Percentiles rank a stretch among this genome's conserved stretches.
These are phyloP conservation scores for Penicillium canariense DNA, from an alignment of 495 filamentous ascomycete genomes.

Conservation along the genomic window DNA sequence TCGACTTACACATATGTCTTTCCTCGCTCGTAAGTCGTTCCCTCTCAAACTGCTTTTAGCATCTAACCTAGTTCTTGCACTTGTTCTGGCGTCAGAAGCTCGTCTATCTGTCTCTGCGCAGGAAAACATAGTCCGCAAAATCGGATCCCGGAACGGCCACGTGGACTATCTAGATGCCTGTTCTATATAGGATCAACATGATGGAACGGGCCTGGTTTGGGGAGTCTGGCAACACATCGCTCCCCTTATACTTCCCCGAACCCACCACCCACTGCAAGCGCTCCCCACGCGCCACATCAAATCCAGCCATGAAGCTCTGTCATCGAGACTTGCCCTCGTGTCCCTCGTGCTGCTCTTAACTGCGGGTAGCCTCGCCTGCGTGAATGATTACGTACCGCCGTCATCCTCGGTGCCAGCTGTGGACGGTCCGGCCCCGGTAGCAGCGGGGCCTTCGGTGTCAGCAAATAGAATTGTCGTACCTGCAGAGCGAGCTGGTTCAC, in stretches of 20 bases:
- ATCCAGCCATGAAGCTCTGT: slow-evolving; percentile 63
- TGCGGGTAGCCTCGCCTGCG: slow-evolving; percentile 37
- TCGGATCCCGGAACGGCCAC: slow-evolving; percentile 67
- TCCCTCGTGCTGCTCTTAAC: not conserved
- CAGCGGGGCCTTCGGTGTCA: slow-evolving; percentile 56
- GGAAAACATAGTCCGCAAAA: slow-evolving; percentile 61
- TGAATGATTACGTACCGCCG: slow-evolving; percentile 63
- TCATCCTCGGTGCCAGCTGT: slow-evolving; percentile 58
- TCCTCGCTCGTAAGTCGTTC: too few relatives aligned
- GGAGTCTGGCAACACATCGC: slow-evolving; percentile 44
- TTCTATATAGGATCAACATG: not conserved
- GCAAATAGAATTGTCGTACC: slow-evolving; percentile 55
- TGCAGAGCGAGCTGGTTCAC: not conserved
- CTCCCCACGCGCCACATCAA: slow-evolving; percentile 54
- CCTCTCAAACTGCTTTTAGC: too few relatives aligned
- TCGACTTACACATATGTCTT: not conserved
- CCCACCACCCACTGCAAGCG: slow-evolving; percentile 67
- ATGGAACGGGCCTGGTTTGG: slow-evolving; percentile 32
- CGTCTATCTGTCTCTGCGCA: slow-evolving; percentile 41
- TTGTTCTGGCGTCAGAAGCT: slow-evolving; percentile 48
- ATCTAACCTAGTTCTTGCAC: slow-evolving; percentile 52
- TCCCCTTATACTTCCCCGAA: slow-evolving; percentile 62
- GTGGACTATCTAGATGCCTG: slow-evolving; percentile 19
- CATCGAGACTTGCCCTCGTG: slow-evolving; percentile 37
- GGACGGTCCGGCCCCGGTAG: slow-evolving; percentile 57